Evolutionary conservation across 495 filamentous ascomycete species (phyloP), one percentile per base, ranked within the genome.

Genomic region (Hyaloscypha variabilis): DNA sequence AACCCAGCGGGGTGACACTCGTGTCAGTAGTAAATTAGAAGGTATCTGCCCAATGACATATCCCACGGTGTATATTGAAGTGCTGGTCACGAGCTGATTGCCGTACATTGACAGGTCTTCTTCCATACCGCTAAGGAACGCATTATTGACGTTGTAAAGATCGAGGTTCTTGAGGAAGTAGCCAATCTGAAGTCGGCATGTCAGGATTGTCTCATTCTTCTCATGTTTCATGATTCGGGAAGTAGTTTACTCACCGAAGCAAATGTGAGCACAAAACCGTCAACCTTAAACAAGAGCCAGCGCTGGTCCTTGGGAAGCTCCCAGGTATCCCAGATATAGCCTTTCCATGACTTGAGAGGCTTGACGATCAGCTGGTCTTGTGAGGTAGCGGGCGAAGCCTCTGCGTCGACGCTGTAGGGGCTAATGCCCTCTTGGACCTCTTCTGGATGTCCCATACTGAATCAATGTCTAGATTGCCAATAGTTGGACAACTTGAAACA

Each of bases 71-170:
- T 28, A 63, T 17, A 63, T 63, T 6, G 61, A 63, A 23, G 61
- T 63, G 17, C 61, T 63, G 3, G 61, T 63, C 0, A 63, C 61
- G 28, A 60, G 50, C 23, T 60, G 21, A 46, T 66, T 60, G 1
- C 64, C 64, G 23, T 58, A 56, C 50, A 66, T 61, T 3, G 6
- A 29, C 6, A 66, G 29, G 13, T 58, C 55, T n/a, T 61, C 64
- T 51, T 85, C 84, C 86, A 89, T 87, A 2, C 87, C 87, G 0
- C 82, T 83, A 30, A 88, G 83, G 72, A 87, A 88, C 62, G 87
- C 86, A 77, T 87, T 87, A 67, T 74, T 77, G 25, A 63, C 61
- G 31, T 63, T 63, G 6, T 42, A 29, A 21, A 50, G 51, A 26
- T 63, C 61, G 34, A 63, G 39, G 39, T 63, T 63, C 31, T 63